Base-by-base conservation (phyloP, 805 yeast genomes). In the Kazachstania psychrophila region DNA sequence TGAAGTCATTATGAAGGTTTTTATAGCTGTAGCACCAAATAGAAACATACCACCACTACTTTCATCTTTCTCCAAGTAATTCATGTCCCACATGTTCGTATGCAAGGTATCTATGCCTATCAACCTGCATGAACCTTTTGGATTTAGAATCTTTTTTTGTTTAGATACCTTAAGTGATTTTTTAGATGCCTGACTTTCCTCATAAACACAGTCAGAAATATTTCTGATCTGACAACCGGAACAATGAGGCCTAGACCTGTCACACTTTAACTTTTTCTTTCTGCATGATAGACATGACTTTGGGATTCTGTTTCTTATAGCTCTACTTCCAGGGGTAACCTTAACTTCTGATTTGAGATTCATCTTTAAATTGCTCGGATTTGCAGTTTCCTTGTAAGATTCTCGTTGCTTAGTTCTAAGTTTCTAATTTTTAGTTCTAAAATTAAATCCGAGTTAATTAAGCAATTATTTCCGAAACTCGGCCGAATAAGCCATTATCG, bases 251-350 rank as follows among this genome's bases (percentile, higher is more conserved):
- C 31, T 28, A 8, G 12, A 20, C 11, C 23, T 12, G 16, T 28
- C 31, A 17, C 31, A 28, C 17, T 28, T 28, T 13, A 28, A 18
- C 17, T 28, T 28, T 4, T 18, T 28, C 23, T 16, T 12, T 17
- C 31, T 17, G 11, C 31, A 28, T 11, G 23, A 15, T 6, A 12
- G 15, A 28, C 31, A 28, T 11, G 31, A 28, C 17, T 17, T 28
- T 28, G 31, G 31, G 12, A 17, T 28, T 29, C 33, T 14, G 12
- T 38, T 13, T 9, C 28, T 26, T 15, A n/a, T n/a, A n/a, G n/a
- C n/a, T n/a, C n/a, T n/a, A n/a, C n/a, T n/a, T n/a, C n/a, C n/a
- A n/a, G n/a, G n/a, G n/a, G n/a, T n/a, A n/a, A n/a, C n/a, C n/a
- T n/a, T n/a, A n/a, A n/a, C n/a, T n/a, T n/a, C n/a, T n/a, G n/a